A percentile compares a stretch with the other conserved stretches of the same genome.
Conservation (phyloP, 306 rosid species). For the Alnus rubra region DNA sequence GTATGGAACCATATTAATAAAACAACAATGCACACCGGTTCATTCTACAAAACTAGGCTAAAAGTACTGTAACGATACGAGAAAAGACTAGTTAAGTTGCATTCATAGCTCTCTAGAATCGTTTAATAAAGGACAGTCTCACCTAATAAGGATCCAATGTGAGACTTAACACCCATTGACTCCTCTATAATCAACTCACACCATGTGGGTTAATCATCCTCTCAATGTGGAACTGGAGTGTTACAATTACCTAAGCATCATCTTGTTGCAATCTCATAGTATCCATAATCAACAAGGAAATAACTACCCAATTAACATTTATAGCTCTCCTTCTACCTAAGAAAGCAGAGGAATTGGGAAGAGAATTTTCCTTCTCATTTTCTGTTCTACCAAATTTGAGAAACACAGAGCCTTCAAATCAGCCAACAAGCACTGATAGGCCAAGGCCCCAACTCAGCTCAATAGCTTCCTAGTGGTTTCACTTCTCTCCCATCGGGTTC, state of each 20-base stretch:
- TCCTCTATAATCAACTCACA: too few relatives aligned
- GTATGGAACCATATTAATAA: not conserved
- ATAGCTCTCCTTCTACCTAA: not conserved
- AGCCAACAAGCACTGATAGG: not conserved
- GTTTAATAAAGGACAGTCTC: too few relatives aligned
- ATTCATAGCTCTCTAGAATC: too few relatives aligned
- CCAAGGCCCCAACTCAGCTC: not conserved
- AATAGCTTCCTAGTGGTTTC: not conserved
- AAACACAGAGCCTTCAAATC: not conserved
- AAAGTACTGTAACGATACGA: not conserved
- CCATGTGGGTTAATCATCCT: too few relatives aligned
- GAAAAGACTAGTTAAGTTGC: too few relatives aligned
- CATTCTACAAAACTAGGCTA: not conserved
- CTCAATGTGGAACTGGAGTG: too few relatives aligned
- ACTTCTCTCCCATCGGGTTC: not conserved
- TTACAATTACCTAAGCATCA: not conserved
- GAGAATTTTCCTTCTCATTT: not conserved
- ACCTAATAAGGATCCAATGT: too few relatives aligned
- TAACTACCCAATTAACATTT: not conserved
- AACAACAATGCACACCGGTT: not conserved
- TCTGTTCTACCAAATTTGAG: not conserved
- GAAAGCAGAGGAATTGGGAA: not conserved
- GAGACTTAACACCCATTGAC: too few relatives aligned
- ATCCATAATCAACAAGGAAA: not conserved
- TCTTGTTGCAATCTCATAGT: not conserved